Evolutionary conservation across 176 grass and related monocot species (phyloP), one percentile per base, ranked within the genome.

Genomic region (Eleusine coracana): DNA sequence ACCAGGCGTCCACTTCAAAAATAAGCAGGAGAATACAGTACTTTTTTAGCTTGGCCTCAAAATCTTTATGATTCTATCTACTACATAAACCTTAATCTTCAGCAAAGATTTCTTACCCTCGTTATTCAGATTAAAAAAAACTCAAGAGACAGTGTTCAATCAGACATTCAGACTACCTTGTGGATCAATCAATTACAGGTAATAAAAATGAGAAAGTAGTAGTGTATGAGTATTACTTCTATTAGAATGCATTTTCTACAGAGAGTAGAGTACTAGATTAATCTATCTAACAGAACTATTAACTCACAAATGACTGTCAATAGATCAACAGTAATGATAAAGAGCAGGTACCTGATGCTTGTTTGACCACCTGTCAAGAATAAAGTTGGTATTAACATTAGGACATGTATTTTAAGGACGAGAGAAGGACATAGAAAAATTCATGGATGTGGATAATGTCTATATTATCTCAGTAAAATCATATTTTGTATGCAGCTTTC

Each of bases 331-430:
- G 27, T 38, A 7, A 74, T 79, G 8, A 68, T 21, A 31, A 69
- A 75, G 42, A 64, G 73, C 18, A 27, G 70, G 79, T 96, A 99
- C 96, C 96, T 99, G 79, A 99, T 99, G 85, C 96, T 99, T 90
- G 96, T 99, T 82, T 99, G 96, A 61, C 96, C 96, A 89, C 96
- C 96, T 99, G 93, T 90, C 46, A 11, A 89, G 48, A 90, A 90
- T 3, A 85, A 88, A 92, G 10, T 71, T 73, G 66, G 73, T 66
- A 71, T 91, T 79, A 87, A 77, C 68, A 86, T 59, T 66, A 65
- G 73, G 37, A 71, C 50, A 17, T 28, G 68, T 62, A 73, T 55
- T 69, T 20, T 34, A 3, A 83, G n/a, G 41, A 81, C 16, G 39
- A 50, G 15, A 21, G 66, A 71, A 76, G 11, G 62, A 68, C 68